Evolutionary conservation across 495 filamentous ascomycete genomes (phyloP).

Genomic region (Aspergillus homomorphus): DNA sequence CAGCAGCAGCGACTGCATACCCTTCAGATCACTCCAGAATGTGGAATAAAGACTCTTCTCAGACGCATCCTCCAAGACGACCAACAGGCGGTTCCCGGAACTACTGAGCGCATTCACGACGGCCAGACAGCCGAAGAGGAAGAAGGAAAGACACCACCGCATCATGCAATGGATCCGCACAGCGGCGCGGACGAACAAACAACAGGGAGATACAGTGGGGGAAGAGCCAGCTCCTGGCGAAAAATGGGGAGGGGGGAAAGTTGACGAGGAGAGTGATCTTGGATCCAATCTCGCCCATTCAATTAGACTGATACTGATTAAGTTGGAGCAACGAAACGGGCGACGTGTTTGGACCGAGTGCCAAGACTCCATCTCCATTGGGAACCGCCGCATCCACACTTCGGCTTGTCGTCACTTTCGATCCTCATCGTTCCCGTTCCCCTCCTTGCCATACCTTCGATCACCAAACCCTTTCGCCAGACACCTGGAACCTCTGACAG

Average conservation of each 20-base stretch:
- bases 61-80: conserved; percentile 76
- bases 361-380: conserved; percentile 36
- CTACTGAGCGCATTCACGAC: conserved; percentile 74
- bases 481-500: neutral
- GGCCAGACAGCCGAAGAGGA: conserved; percentile 61
- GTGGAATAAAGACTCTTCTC: conserved; percentile 78
- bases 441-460: neutral
- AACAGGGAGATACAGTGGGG: conserved; percentile 16
- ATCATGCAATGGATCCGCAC: conserved; percentile 54
- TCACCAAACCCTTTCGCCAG: neutral
- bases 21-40: conserved; percentile 77
- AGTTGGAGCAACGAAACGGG: conserved; percentile 31
- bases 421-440: conserved; percentile 29
- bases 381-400: conserved; percentile 9
- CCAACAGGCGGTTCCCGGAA: conserved; percentile 76
- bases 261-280: conserved; percentile 14
- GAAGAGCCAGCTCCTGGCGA: conserved; percentile 18
- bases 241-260: conserved; percentile 18
- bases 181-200: conserved; percentile 31
- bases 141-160: conserved; percentile 70
- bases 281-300: neutral
- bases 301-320: conserved; percentile 11
- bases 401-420: conserved; percentile 37
- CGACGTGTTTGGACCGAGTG: conserved; percentile 49
- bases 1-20: conserved; percentile 43